phyloP scores from a whole-genome alignment of 192 early-diverging fungal genomes.

The Gonapodya sp. region DNA sequence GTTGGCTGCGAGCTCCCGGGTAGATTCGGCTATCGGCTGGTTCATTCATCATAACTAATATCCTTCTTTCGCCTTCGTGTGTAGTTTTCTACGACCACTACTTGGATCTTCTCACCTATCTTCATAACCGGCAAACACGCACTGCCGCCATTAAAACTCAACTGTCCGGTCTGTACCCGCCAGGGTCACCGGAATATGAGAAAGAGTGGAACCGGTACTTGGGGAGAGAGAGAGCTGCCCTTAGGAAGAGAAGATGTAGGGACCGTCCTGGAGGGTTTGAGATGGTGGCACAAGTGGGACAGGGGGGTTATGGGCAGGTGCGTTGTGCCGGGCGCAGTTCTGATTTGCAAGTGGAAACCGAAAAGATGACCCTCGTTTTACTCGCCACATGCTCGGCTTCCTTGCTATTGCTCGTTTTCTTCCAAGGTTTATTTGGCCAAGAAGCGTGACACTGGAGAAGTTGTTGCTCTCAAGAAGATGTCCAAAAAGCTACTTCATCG shows the following conservation, averaged over 20 bases:
- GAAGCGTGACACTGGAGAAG: conserved; percentile 58
- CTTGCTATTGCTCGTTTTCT: background rate
- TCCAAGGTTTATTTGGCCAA: conserved; percentile 50
- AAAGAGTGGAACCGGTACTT: conserved; percentile 48
- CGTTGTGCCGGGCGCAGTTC: too few species aligned
- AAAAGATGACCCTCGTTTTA: background rate
- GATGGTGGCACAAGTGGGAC: conserved; percentile 62
- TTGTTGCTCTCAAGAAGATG: conserved; percentile 72
- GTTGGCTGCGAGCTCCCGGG: too few species aligned
- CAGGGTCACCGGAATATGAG: conserved; percentile 28
- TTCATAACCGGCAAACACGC: conserved; percentile 54
- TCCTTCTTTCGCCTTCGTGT: background rate
- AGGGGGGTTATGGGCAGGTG: conserved; percentile 69
- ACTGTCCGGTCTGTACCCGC: conserved; percentile 27
- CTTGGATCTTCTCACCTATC: conserved; percentile 68
- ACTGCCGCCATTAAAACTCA: conserved; percentile 43
- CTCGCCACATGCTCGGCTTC: background rate
- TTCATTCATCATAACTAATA: background rate
- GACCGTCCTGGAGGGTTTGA: conserved; percentile 56
- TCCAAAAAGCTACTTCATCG: conserved; percentile 50
- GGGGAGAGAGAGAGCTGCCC: conserved; percentile 40
- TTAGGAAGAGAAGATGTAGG: conserved; percentile 60
- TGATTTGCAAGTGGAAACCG: background rate
- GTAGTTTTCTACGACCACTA: conserved; percentile 75
- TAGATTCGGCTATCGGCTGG: too few species aligned